Conservation (phyloP, 768 basidiomycete species). For the Mycena polygramma region DNA sequence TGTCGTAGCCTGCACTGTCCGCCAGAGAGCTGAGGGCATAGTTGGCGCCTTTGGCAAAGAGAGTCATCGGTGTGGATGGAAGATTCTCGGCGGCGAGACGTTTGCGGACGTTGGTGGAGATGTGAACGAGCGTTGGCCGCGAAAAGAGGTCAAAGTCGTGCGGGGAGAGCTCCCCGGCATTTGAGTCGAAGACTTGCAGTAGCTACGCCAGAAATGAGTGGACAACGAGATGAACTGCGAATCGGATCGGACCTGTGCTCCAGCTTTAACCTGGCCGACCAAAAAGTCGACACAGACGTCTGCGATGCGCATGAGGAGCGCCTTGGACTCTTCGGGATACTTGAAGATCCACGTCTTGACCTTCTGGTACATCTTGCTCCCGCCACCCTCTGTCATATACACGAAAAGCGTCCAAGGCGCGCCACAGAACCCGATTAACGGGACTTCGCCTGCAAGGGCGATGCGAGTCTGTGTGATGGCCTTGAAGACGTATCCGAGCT, state of each 20-base stretch:
- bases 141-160: conserved; percentile 89
- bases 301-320: conserved; percentile 84
- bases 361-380: conserved; percentile 90
- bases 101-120: conserved; percentile 75
- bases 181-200: conserved; percentile 97
- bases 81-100: conserved; percentile 68
- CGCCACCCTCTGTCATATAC: conserved; percentile 99
- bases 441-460: conserved; percentile 88
- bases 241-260: conserved; percentile 82
- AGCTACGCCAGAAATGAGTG: conserved; percentile 63
- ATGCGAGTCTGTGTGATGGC: conserved; percentile 90
- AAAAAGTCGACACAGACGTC: conserved; percentile 91
- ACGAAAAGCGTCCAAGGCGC: conserved; percentile 98
- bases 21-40: conserved; percentile 73
- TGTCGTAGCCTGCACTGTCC: conserved; percentile 81
- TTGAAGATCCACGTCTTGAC: conserved; percentile 96
- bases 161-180: conserved; percentile 93
- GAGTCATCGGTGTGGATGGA: conserved; percentile 81
- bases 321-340: conserved; percentile 86
- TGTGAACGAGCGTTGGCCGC: conserved; percentile 80
- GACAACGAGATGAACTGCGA: conserved; percentile 1
- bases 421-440: conserved; percentile 96
- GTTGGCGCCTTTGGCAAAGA: conserved; percentile 97
- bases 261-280: conserved; percentile 93
- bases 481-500: conserved; percentile 92